Percentiles rank a stretch among this genome's conserved stretches.
These are phyloP conservation scores for Terana coerulea DNA, from an alignment of 768 basidiomycete genomes.

Conservation along the genomic window DNA sequence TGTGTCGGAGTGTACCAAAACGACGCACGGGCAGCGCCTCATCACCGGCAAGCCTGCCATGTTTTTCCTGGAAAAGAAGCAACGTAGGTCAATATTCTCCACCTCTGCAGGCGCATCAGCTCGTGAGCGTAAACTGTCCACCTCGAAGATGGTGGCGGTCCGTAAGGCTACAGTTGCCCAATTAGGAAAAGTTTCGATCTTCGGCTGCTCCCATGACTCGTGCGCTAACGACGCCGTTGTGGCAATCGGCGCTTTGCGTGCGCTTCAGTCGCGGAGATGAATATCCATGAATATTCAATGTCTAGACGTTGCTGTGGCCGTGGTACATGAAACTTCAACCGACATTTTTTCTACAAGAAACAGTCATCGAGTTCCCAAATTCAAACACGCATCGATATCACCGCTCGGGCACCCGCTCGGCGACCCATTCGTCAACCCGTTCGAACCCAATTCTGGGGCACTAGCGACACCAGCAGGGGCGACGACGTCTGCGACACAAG, in stretches of 20 bases:
- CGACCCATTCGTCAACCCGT: background rate
- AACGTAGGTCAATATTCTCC: background rate
- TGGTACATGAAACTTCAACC: too few relatives aligned
- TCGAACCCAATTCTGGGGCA: background rate
- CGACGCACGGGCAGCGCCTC: too few relatives aligned
- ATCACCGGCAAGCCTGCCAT: too few relatives aligned
- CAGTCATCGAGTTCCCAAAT: background rate
- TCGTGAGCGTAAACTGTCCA: background rate
- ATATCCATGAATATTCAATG: too few relatives aligned
- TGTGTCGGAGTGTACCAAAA: too few relatives aligned
- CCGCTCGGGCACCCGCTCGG: slow-evolving; percentile 4
- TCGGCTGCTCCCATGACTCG: background rate
- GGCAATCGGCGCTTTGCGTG: too few relatives aligned
- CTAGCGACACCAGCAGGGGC: background rate
- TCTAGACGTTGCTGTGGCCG: too few relatives aligned
- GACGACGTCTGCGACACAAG: background rate
- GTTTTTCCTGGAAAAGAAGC: background rate
- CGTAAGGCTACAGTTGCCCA: slow-evolving; percentile 1
- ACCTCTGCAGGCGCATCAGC: background rate
- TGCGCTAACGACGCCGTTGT: too few relatives aligned
- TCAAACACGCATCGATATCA: slow-evolving; percentile 4
- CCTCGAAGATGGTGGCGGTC: background rate
- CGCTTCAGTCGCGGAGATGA: too few relatives aligned
- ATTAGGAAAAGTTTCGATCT: background rate
- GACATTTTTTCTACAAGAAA: too few relatives aligned